Evolutionary conservation across 306 rosid species (phyloP).

Genomic region (Vicia sativa): DNA sequence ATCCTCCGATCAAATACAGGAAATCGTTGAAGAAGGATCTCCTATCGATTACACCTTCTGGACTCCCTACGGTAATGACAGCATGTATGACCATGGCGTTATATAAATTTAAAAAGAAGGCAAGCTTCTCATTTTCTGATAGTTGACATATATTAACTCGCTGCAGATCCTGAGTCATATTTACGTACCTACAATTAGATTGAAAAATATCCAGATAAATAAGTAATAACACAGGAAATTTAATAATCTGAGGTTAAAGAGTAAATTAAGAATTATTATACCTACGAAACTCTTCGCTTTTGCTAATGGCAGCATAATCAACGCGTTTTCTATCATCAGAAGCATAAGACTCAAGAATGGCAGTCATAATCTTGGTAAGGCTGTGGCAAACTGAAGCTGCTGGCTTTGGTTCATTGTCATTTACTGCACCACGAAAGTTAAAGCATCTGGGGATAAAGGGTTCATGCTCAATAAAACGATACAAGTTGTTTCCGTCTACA

Average conservation of each 20-base stretch:
- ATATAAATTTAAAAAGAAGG: slow-evolving; percentile 87
- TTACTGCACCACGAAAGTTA: slow-evolving; percentile 64
- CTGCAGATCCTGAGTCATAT: slow-evolving; percentile 73
- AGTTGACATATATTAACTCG: slow-evolving; percentile 68
- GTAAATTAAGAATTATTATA: slow-evolving; percentile 21
- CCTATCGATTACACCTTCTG: slow-evolving; percentile 76
- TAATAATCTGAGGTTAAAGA: background rate
- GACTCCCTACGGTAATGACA: slow-evolving; percentile 63
- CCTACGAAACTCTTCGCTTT: slow-evolving; percentile 97
- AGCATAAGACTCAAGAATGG: slow-evolving; percentile 88
- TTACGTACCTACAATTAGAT: slow-evolving; percentile 66
- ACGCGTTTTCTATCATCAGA: slow-evolving; percentile 66
- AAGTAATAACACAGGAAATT: background rate
- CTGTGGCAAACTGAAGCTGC: slow-evolving; percentile 59
- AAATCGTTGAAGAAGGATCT: slow-evolving; percentile 78
- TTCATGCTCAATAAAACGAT: slow-evolving; percentile 92
- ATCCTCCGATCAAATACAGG: slow-evolving; percentile 79
- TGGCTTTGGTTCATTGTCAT: slow-evolving; percentile 68
- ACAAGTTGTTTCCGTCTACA: slow-evolving; percentile 80
- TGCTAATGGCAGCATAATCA: slow-evolving; percentile 75
- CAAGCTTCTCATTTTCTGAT: slow-evolving; percentile 67
- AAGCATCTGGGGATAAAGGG: slow-evolving; percentile 67
- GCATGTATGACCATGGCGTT: slow-evolving; percentile 98
- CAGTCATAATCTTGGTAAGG: slow-evolving; percentile 82
- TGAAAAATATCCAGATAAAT: slow-evolving; percentile 15